Percentiles rank a stretch among this genome's conserved stretches.
Conservation (phyloP, 495 filamentous ascomycete genomes). For the Neurospora sp. region DNA sequence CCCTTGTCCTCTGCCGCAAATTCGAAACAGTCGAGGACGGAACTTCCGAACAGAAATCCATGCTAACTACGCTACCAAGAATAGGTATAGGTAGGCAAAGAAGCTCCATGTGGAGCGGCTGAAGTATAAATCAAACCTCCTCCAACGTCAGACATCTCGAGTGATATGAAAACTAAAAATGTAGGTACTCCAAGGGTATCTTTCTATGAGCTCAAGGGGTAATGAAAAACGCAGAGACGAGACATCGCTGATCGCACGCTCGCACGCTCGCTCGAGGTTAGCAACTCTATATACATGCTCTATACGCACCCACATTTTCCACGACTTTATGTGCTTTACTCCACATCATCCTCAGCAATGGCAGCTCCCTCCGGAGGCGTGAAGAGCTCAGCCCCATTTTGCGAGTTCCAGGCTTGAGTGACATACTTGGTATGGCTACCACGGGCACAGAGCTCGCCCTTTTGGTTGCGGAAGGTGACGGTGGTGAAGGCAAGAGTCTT, state of each 20-base stretch:
- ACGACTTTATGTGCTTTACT: not conserved
- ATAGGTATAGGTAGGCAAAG: no score
- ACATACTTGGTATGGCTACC: constrained; percentile 91
- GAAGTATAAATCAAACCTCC: not conserved
- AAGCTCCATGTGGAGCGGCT: not conserved
- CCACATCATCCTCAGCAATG: constrained; percentile 4
- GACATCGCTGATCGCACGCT: not conserved
- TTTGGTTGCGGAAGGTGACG: constrained; percentile 66
- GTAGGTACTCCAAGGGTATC: not conserved
- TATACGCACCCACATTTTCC: not conserved
- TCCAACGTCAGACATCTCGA: not conserved
- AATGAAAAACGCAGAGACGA: not conserved
- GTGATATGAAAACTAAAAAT: not conserved
- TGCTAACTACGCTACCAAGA: no score
- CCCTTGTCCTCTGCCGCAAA: no score
- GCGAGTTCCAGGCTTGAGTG: constrained; percentile 6
- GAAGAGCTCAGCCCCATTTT: not conserved
- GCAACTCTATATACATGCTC: not conserved
- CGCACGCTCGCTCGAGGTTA: not conserved
- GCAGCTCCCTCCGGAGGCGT: constrained; percentile 7
- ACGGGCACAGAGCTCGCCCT: constrained; percentile 69
- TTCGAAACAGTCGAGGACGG: no score
- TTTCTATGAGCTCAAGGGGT: not conserved
- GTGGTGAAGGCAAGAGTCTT: constrained; percentile 86
- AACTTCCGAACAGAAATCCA: no score